These are phyloP conservation scores for Fusarium sarcochroum DNA, from an alignment of 2,329 filamentous ascomycete genomes.

Conservation along the genomic window DNA sequence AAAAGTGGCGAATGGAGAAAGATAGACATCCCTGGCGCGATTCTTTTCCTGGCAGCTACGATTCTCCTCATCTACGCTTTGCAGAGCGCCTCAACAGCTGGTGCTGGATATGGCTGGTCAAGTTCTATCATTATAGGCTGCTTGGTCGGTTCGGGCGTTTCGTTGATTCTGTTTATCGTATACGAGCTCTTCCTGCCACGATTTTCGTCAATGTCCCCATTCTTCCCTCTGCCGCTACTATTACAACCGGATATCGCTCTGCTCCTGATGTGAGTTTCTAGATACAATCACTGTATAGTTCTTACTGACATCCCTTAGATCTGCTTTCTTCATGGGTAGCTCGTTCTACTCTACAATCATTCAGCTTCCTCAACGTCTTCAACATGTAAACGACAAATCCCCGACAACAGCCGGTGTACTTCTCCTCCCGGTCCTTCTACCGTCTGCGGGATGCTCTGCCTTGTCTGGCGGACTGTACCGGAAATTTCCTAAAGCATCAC, in stretches of 20 bases:
- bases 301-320: background rate
- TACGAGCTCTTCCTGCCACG: background rate
- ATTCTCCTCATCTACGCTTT: conserved; percentile 2
- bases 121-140: background rate
- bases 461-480: background rate
- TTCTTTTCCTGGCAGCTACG: background rate
- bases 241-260: background rate
- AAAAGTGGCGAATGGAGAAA: background rate
- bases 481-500: background rate
- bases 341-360: conserved; percentile 5
- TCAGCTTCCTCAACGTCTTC: background rate
- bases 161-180: background rate
- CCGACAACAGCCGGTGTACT: background rate
- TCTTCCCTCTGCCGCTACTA: background rate
- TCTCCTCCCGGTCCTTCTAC: background rate
- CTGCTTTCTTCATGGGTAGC: conserved; percentile 3
- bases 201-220: background rate
- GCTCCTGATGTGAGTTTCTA: background rate
- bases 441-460: conserved; percentile 1
- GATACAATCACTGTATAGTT: too few relatives aligned
- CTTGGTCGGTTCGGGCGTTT: background rate
- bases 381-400: background rate
- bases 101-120: background rate
- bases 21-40: background rate
- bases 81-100: background rate